phyloP scores from a whole-genome alignment of 345 rosid species.

The Cardamine resedifolia region DNA sequence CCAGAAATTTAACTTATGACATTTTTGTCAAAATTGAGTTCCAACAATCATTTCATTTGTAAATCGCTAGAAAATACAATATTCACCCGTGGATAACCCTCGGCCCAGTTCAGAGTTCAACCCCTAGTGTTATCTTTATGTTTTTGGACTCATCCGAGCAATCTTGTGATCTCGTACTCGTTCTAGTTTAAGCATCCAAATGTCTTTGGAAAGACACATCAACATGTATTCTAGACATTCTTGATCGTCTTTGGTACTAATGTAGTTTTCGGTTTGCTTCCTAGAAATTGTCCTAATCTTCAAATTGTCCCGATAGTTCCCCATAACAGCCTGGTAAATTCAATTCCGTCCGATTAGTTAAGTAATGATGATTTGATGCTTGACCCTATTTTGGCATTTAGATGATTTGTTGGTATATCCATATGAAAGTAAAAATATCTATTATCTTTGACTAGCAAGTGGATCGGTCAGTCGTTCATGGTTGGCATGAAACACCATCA shows the following conservation, averaged over 20 bases:
- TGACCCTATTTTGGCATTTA: background rate
- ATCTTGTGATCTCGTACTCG: background rate
- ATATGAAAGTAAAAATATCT: background rate
- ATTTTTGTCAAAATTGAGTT: no score
- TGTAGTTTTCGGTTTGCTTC: slow-evolving; percentile 5
- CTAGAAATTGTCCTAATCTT: background rate
- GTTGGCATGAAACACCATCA: slow-evolving; percentile 22
- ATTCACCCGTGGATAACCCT: background rate
- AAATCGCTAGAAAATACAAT: background rate
- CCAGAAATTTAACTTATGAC: no score
- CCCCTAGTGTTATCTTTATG: background rate
- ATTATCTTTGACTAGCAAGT: slow-evolving; percentile 26
- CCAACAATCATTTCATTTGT: no score
- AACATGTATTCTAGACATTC: background rate
- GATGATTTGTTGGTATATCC: background rate
- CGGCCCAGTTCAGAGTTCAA: background rate
- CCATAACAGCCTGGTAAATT: background rate
- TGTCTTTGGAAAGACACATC: background rate
- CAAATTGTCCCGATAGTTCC: background rate
- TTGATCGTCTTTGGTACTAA: background rate
- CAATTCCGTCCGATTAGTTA: background rate
- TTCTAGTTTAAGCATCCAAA: background rate
- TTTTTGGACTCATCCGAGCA: background rate
- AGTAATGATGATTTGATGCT: background rate
- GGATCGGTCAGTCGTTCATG: slow-evolving; percentile 28